Evolutionary conservation across 129 eudicot species (phyloP).

Genomic region (Chrysanthemum seticuspe): DNA sequence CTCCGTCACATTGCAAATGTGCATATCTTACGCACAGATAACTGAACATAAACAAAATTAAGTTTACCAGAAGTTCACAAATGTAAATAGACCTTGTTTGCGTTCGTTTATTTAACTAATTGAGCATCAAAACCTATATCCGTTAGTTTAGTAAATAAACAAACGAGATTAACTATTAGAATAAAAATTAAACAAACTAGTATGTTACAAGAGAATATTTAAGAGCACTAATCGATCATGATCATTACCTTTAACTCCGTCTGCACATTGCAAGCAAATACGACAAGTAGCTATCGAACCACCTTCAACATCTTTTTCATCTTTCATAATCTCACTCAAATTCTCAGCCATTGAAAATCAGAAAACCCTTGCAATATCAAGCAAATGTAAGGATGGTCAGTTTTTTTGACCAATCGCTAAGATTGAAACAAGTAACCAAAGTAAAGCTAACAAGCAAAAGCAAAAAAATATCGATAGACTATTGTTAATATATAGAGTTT

Average conservation of each 20-base stretch:
- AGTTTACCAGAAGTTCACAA: too few relatives aligned
- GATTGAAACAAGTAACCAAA: background rate
- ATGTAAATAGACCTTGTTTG: too few relatives aligned
- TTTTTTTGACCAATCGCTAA: background rate
- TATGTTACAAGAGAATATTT: too few relatives aligned
- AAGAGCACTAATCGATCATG: too few relatives aligned
- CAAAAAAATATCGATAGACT: background rate
- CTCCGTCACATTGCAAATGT: slow-evolving; percentile 39
- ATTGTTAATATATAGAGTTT: too few relatives aligned
- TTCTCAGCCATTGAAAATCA: slow-evolving; percentile 19
- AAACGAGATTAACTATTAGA: too few relatives aligned
- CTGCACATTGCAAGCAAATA: slow-evolving; percentile 59
- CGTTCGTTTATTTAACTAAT: too few relatives aligned
- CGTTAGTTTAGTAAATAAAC: too few relatives aligned
- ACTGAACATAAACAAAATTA: too few relatives aligned
- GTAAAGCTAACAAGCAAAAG: background rate
- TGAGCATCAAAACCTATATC: too few relatives aligned
- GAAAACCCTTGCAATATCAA: slow-evolving; percentile 25
- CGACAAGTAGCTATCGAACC: slow-evolving; percentile 59
- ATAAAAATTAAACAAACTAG: too few relatives aligned
- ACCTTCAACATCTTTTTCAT: slow-evolving; percentile 51
- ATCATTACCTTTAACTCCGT: slow-evolving; percentile 54
- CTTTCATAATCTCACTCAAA: slow-evolving; percentile 19
- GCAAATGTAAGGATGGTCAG: background rate
- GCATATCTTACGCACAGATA: too few relatives aligned